Percentiles rank a stretch among this genome's conserved stretches.
Evolutionary conservation across 2,329 filamentous ascomycete species (phyloP).

Genomic region (Didymella pomorum): DNA sequence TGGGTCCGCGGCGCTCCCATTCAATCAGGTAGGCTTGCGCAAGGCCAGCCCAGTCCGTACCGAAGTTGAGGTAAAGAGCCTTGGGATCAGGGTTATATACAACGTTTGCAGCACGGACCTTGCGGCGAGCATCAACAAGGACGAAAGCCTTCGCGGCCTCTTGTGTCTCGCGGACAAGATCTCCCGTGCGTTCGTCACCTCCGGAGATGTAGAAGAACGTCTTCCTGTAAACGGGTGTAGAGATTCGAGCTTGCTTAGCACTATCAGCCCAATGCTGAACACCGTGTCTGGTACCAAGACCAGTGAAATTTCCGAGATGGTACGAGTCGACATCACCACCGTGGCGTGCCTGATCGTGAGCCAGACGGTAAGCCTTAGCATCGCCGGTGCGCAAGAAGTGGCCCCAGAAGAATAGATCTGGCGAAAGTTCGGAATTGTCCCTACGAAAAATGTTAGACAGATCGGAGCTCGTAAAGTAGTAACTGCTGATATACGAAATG

Average conservation of each 20-base stretch:
- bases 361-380: constrained; percentile 65
- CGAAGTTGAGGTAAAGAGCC: constrained; percentile 61
- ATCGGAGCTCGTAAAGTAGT: too few species aligned
- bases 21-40: constrained; percentile 67
- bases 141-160: constrained; percentile 63
- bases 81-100: constrained; percentile 54
- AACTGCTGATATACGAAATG: too few species aligned
- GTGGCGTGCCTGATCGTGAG: constrained; percentile 66
- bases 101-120: constrained; percentile 64
- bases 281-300: constrained; percentile 68
- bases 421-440: constrained; percentile 71
- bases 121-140: constrained; percentile 64
- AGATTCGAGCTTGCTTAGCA: constrained; percentile 69
- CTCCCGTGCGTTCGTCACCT: constrained; percentile 64
- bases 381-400: constrained; percentile 68
- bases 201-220: constrained; percentile 66
- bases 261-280: constrained; percentile 69
- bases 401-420: constrained; percentile 69
- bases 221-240: constrained; percentile 65
- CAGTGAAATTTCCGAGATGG: constrained; percentile 65
- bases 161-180: constrained; percentile 61
- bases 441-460: constrained; percentile 53
- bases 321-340: constrained; percentile 70
- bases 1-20: constrained; percentile 64
- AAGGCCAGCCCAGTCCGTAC: constrained; percentile 67